phyloP scores from a whole-genome alignment of 2,329 filamentous ascomycete species.

The Penicillium sclerotiorum region DNA sequence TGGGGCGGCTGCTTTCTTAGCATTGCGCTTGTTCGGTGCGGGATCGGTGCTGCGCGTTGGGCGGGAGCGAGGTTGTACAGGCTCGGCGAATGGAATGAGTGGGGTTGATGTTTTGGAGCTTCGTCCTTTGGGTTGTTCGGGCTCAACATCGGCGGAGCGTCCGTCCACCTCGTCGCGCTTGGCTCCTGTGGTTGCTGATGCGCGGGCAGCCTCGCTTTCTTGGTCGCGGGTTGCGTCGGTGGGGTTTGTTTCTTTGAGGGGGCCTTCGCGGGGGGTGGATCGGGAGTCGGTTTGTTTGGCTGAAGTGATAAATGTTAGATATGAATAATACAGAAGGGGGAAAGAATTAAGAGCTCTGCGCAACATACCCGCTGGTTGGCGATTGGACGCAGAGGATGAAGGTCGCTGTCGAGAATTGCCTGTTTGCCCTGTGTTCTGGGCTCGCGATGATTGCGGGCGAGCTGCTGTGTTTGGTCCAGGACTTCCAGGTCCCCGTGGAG shows the following conservation, averaged over 20 bases:
- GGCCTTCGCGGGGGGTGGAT: conserved; percentile 53
- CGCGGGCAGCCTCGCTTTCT: conserved; percentile 26
- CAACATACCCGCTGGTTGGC: conserved; percentile 54
- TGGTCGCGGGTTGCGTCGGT: conserved; percentile 37
- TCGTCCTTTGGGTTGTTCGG: conserved; percentile 40
- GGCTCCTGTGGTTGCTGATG: conserved; percentile 24
- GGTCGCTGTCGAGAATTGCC: conserved; percentile 59
- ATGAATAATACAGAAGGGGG: conserved; percentile 21
- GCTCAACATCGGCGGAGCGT: conserved; percentile 36
- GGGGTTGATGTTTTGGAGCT: conserved; percentile 47
- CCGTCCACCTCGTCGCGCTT: conserved; percentile 41
- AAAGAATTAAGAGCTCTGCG: conserved; percentile 16
- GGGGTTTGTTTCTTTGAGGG: conserved; percentile 30
- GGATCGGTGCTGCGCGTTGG: conserved; percentile 40
- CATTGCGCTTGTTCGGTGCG: conserved; percentile 40
- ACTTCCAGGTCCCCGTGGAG: conserved; percentile 62
- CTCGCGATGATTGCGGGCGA: conserved; percentile 69
- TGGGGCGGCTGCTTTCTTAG: conserved; percentile 36
- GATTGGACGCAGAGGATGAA: conserved; percentile 63
- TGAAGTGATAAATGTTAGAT: conserved; percentile 26
- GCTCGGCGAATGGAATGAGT: conserved; percentile 40
- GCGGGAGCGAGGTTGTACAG: conserved; percentile 33
- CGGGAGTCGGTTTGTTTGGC: conserved; percentile 55
- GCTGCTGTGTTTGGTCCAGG: conserved; percentile 59
- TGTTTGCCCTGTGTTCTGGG: conserved; percentile 71